Evolutionary conservation across 2,329 filamentous ascomycete genomes (phyloP).

Genomic region (Apiospora arundinis): DNA sequence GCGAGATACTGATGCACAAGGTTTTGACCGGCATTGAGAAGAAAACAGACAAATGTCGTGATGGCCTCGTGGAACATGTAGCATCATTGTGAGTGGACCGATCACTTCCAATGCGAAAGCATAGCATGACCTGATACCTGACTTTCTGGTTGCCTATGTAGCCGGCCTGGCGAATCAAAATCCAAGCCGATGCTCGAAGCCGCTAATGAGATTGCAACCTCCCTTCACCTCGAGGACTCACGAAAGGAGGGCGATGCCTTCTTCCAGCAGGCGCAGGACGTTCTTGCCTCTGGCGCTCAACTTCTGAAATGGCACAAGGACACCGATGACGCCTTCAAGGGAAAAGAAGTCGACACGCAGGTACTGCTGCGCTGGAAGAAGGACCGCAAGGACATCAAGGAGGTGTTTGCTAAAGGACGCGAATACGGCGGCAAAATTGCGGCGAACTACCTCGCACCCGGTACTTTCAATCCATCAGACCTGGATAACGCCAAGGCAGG

Average conservation of each 20-base stretch:
- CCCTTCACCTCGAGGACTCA: not conserved
- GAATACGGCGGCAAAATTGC: constrained; percentile 41
- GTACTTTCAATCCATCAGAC: constrained; percentile 26
- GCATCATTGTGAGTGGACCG: not conserved
- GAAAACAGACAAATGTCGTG: not conserved
- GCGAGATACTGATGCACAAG: not conserved
- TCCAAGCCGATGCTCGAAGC: not conserved
- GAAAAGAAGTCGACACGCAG: constrained; percentile 29
- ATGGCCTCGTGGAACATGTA: not conserved
- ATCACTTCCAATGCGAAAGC: not conserved
- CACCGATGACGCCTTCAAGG: constrained; percentile 35
- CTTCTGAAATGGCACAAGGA: constrained; percentile 40
- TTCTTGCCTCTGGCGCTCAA: constrained; percentile 32
- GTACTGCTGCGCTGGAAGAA: constrained; percentile 37
- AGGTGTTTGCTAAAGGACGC: constrained; percentile 40
- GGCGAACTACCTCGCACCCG: constrained; percentile 34
- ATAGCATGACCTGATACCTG: not conserved
- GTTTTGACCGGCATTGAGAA: not conserved
- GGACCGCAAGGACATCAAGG: constrained; percentile 41
- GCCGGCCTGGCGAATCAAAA: not conserved
- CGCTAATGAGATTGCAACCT: not conserved
- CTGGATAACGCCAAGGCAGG: constrained; percentile 28
- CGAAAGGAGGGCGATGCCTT: constrained; percentile 32
- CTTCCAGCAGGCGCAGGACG: constrained; percentile 32
- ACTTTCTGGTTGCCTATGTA: not conserved